These are phyloP conservation scores for Acorus calamus DNA, from an alignment of 106 monocot species.

Conservation along the genomic window DNA sequence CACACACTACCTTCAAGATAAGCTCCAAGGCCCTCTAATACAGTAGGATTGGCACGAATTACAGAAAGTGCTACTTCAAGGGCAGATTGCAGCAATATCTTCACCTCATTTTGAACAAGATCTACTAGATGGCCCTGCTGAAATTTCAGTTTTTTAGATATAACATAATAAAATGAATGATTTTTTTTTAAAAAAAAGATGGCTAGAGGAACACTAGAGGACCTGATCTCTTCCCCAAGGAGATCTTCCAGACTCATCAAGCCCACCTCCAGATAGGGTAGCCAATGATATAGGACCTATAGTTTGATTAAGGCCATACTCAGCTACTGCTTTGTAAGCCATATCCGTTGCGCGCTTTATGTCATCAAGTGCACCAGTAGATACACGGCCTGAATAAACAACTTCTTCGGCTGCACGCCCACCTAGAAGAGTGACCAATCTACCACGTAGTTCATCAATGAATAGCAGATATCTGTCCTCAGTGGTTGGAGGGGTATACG, in stretches of 20 bases:
- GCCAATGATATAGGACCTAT: constrained; percentile 82
- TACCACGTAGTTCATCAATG: constrained; percentile 83
- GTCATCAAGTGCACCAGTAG: constrained; percentile 97
- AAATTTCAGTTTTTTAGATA: no score
- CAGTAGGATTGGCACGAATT: constrained; percentile 75
- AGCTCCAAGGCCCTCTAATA: constrained; percentile 87
- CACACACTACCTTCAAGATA: constrained; percentile 66
- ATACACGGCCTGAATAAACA: constrained; percentile 87
- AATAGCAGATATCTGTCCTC: constrained; percentile 95
- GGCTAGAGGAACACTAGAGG: no score
- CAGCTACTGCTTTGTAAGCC: constrained; percentile 98
- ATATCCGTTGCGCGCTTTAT: constrained; percentile 94
- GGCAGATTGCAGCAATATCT: constrained; percentile 69
- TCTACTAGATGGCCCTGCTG: constrained; percentile 80
- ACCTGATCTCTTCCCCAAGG: constrained; percentile 96
- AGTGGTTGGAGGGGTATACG: constrained; percentile 85
- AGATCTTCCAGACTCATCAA: constrained; percentile 77
- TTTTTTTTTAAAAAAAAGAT: no score
- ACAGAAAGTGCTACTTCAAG: constrained; percentile 90
- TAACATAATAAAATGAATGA: no score
- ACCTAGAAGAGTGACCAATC: constrained; percentile 89
- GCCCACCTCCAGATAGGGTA: constrained; percentile 81
- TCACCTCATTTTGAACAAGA: constrained; percentile 85
- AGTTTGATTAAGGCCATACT: constrained; percentile 74
- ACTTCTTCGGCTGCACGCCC: constrained; percentile 96